These are phyloP conservation scores for Anisogramma anomala DNA, from an alignment of 2,329 filamentous ascomycete species.

Conservation along the genomic window DNA sequence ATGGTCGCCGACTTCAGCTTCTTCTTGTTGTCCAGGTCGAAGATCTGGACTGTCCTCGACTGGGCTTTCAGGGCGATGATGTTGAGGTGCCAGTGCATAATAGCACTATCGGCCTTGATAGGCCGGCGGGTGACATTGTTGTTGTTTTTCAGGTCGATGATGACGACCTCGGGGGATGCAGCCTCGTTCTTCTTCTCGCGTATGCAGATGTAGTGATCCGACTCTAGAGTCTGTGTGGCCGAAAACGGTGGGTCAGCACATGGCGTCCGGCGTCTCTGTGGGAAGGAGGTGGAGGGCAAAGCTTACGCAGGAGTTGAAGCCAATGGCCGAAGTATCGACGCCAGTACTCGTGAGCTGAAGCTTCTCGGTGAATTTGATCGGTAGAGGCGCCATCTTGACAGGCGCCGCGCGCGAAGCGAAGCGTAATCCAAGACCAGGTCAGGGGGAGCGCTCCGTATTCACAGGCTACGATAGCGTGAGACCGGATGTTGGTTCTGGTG, in stretches of 20 bases:
- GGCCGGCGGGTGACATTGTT: slow-evolving; percentile 91
- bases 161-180: slow-evolving; percentile 85
- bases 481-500: background rate
- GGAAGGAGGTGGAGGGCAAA: slow-evolving; percentile 12
- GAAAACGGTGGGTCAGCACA: slow-evolving; percentile 11
- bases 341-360: slow-evolving; percentile 28
- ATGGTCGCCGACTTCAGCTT: slow-evolving; percentile 96
- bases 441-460: background rate
- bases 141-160: slow-evolving; percentile 93
- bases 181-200: slow-evolving; percentile 83
- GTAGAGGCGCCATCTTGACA: slow-evolving; percentile 26
- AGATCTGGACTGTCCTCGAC: slow-evolving; percentile 90
- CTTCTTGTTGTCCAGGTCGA: slow-evolving; percentile 83
- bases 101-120: slow-evolving; percentile 98
- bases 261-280: slow-evolving; percentile 14
- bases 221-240: slow-evolving; percentile 74
- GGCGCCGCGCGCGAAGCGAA: slow-evolving; percentile 23
- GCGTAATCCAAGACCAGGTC: slow-evolving; percentile 1
- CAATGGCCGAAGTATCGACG: slow-evolving; percentile 43
- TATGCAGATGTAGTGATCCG: slow-evolving; percentile 90
- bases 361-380: slow-evolving; percentile 32
- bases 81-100: slow-evolving; percentile 96
- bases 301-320: slow-evolving; percentile 78
- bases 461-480: background rate
- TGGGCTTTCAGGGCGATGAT: slow-evolving; percentile 96